Base-by-base conservation (phyloP, 139 green algal genomes). In the Chlamydomonas eustigma region DNA sequence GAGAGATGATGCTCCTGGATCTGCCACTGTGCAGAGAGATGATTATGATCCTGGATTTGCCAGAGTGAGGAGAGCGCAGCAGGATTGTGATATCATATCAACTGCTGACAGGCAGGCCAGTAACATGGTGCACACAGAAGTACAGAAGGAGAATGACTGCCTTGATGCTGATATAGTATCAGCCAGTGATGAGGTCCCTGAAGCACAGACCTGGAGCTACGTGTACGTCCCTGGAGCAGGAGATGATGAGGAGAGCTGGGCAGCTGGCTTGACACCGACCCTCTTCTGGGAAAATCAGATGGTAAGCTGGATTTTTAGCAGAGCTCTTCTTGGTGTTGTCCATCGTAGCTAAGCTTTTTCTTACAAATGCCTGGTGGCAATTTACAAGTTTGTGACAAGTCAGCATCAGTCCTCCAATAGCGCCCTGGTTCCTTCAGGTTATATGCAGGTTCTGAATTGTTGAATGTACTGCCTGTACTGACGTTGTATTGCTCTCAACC, bases 161-260 rank as follows among this genome's bases (percentile, higher is more conserved):
- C 37, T 75, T 58, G 50, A 51, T 51, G 2, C 86, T 85, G 70
- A 76, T 85, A 28, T 85, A 86, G 50, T 73, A 85, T 35, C 80
- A 83, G 22, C 71, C 64, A 52, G 50, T 22, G 65, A 3, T 12
- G 44, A 39, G 39, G 25, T 36, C 39, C 25, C 5, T 12, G 28
- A 32, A 73, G 66, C 66, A 6, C 66, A 6, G 28, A 50, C 66
- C 25, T 74, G 50, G 72, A 77, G 31, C 30, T 92, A 80, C 71
- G 72, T 83, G 22, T 97, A 97, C 83, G 82, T 96, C 39, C 86
- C 91, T 1, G 95, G 95, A 0, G 95, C 94, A 0, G 95, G 88
- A 0, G 95, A 99, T 77, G 95, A 99, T 68, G 94, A 99, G 85
- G 95, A 98, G 83, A 92, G 79, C 50, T 99, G 95, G 95, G 89